Base-by-base conservation (phyloP, 176 grass and related monocot genomes). In the Bolboschoenus planiculmis region DNA sequence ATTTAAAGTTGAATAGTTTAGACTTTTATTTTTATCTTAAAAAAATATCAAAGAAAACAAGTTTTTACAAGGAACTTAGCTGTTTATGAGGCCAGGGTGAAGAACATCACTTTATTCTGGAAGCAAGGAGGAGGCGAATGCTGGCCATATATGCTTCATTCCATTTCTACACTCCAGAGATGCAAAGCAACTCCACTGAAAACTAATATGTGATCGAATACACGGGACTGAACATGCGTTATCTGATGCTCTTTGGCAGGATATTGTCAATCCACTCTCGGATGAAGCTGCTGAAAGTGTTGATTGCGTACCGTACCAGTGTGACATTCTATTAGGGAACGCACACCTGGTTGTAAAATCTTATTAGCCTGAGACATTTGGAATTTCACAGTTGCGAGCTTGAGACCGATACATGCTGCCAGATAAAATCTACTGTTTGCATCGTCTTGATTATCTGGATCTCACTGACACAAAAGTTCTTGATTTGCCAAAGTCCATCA, bases 81-180 rank as follows among this genome's bases (percentile, higher is more conserved):
- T 27, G 33, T 81, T 81, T 3, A 61, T 0, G 57, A 81, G 64
- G 51, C 79, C 3, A 62, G 47, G 79, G 56, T 64, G 36, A 81
- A 81, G 16, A 14, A 43, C 79, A 81, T 81, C 30, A 81, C 79
- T 4, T 0, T 81, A 47, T 81, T 63, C 79, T 43, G 35, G 7
- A 62, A 64, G 39, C 79, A 40, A 47, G 79, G 37, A 81, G 20
- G 0, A n/a, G 50, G n/a, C 35, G 27, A 31, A 26, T 81, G 79
- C 79, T 29, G 56, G 79, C 13, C 79, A 47, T n/a, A n/a, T n/a
- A n/a, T 61, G 79, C 79, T 23, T 81, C 79, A 63, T 81, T 81
- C 26, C 79, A 81, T 61, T 44, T 81, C 21, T 10, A 63, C 56
- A 64, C 33, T 26, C 36, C 54, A 2, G 10, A 81, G n/a, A 44